phyloP scores from a whole-genome alignment of 2,329 filamentous ascomycete genomes.

The Venturia nashicola region DNA sequence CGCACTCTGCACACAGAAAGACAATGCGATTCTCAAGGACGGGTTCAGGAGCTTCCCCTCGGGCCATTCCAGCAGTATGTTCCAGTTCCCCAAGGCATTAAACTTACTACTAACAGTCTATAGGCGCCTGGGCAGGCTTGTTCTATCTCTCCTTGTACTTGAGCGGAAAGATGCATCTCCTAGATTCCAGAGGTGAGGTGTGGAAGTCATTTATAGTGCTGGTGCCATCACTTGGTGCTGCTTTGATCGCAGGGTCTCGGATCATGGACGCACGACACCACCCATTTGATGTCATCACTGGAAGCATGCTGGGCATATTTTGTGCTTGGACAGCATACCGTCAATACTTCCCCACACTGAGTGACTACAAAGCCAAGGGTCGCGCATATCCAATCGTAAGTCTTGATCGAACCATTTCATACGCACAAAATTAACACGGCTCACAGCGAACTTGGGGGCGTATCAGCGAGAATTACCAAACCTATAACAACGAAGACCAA shows the following conservation, averaged over 20 bases:
- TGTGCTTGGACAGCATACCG: slow-evolving; percentile 42
- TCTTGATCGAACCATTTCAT: background rate
- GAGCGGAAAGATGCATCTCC: slow-evolving; percentile 45
- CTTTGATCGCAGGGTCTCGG: slow-evolving; percentile 42
- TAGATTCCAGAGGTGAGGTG: slow-evolving; percentile 47
- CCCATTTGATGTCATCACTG: slow-evolving; percentile 47
- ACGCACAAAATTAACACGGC: background rate
- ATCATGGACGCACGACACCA: slow-evolving; percentile 53
- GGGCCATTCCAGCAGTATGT: slow-evolving; percentile 42
- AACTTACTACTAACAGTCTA: background rate
- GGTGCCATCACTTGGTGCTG: slow-evolving; percentile 40
- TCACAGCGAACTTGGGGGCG: slow-evolving; percentile 6
- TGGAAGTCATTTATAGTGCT: slow-evolving; percentile 46
- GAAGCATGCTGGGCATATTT: slow-evolving; percentile 39
- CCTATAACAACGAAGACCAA: background rate
- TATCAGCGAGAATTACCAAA: slow-evolving; percentile 5
- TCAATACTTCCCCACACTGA: slow-evolving; percentile 47
- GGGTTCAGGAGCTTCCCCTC: slow-evolving; percentile 48
- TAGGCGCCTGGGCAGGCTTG: slow-evolving; percentile 45
- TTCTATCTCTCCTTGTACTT: slow-evolving; percentile 49
- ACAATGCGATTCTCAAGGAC: slow-evolving; percentile 41
- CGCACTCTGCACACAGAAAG: slow-evolving; percentile 38
- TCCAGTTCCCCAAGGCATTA: background rate
- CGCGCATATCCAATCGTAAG: slow-evolving; percentile 41
- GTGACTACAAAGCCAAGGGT: slow-evolving; percentile 44